These are phyloP conservation scores for Penicillium roqueforti DNA, from an alignment of 495 filamentous ascomycete genomes.

Conservation along the genomic window DNA sequence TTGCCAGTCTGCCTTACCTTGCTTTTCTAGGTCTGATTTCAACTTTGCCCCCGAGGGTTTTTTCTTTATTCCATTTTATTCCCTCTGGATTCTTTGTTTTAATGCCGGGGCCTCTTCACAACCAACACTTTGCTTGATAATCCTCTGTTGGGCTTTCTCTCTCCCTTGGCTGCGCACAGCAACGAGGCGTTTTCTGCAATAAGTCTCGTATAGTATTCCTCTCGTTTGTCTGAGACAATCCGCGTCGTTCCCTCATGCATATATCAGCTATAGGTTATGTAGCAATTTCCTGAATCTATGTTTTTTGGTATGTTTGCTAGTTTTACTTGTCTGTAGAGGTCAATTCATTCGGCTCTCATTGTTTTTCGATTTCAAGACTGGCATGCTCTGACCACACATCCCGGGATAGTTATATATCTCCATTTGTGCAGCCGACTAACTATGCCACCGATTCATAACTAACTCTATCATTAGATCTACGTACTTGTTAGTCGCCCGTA, in stretches of 20 bases:
- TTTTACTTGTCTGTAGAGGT: no score
- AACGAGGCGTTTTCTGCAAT: not conserved
- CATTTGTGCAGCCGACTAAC: no score
- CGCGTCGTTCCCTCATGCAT: not conserved
- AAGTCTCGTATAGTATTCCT: conserved; percentile 1
- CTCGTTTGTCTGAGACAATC: conserved; percentile 1
- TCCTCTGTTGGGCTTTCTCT: conserved; percentile 8
- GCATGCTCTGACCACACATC: no score
- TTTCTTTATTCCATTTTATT: conserved; percentile 9
- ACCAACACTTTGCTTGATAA: conserved; percentile 9
- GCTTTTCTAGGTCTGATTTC: not conserved
- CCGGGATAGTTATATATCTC: not conserved
- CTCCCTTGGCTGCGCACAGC: not conserved
- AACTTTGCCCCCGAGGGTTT: not conserved
- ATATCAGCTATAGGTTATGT: not conserved
- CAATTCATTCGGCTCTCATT: not conserved
- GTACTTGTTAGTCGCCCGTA: no score
- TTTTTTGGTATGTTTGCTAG: not conserved
- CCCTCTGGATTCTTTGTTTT: not conserved
- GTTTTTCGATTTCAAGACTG: no score
- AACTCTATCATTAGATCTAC: no score
- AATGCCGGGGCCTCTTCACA: not conserved
- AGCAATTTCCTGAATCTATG: not conserved
- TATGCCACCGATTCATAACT: no score
- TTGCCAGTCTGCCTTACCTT: not conserved